A percentile compares a stretch with the other conserved stretches of the same genome.
phyloP scores from a whole-genome alignment of 495 filamentous ascomycete genomes.

The Chlorociboria aeruginascens region DNA sequence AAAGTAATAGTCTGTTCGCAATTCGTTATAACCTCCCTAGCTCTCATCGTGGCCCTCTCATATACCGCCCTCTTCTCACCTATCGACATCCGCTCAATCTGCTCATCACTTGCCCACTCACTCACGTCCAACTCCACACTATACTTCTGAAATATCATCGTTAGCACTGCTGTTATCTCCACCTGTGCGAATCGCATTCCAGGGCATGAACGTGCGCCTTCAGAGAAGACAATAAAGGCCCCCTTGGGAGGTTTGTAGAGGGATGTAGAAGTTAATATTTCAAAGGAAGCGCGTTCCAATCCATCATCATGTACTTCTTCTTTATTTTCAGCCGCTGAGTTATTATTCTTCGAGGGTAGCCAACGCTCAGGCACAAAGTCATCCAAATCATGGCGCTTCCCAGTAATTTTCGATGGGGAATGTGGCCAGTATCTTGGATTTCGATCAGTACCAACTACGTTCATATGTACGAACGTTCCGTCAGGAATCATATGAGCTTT shows the following conservation, averaged over 20 bases:
- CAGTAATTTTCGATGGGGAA: constrained; percentile 23
- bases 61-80: constrained; percentile 32
- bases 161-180: constrained; percentile 58
- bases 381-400: constrained; percentile 29
- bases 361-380: constrained; percentile 45
- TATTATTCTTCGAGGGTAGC: constrained; percentile 31
- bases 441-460: constrained; percentile 35
- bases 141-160: constrained; percentile 50
- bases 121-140: constrained; percentile 57
- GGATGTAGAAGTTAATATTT: background rate
- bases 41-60: constrained; percentile 37
- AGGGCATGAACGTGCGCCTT: constrained; percentile 57
- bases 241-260: constrained; percentile 48
- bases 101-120: constrained; percentile 45
- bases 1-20: constrained; percentile 46
- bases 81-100: constrained; percentile 39
- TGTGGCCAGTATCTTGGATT: constrained; percentile 45
- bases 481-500: constrained; percentile 36
- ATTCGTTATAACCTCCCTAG: constrained; percentile 28
- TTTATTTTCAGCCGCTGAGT: background rate
- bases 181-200: constrained; percentile 67
- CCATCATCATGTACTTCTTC: constrained; percentile 37
- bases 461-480: constrained; percentile 32
- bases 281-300: constrained; percentile 33
- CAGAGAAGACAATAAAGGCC: constrained; percentile 59